Evolutionary conservation across 768 basidiomycete species (phyloP).

Genomic region (Boletus speciosus): DNA sequence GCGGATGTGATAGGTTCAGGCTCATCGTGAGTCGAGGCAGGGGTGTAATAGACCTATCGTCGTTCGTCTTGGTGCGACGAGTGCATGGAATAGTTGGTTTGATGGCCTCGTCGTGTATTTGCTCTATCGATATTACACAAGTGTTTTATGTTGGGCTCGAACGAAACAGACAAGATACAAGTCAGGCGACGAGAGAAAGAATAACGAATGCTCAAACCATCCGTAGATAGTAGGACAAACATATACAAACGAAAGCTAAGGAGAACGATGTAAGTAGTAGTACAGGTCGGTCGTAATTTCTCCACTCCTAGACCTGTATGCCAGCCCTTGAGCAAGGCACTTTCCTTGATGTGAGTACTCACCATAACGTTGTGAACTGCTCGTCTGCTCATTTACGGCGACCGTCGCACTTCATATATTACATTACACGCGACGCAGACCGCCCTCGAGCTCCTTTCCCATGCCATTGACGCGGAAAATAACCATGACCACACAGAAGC

Average conservation of each 20-base stretch:
- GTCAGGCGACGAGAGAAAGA: neutral
- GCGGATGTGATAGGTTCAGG: conserved; percentile 28
- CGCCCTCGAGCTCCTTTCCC: conserved; percentile 85
- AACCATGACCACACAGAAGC: conserved; percentile 90
- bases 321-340: neutral
- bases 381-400: neutral
- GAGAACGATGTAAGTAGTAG: too few relatives aligned
- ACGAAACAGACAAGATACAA: neutral
- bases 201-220: neutral
- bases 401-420: neutral
- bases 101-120: neutral
- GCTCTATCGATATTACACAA: neutral
- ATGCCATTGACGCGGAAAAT: conserved; percentile 85
- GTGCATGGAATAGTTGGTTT: neutral
- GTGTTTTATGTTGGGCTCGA: neutral
- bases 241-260: too few relatives aligned
- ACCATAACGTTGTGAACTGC: too few relatives aligned
- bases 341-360: conserved; percentile 13
- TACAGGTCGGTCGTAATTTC: neutral
- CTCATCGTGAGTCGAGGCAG: neutral
- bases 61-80: neutral
- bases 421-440: conserved; percentile 35
- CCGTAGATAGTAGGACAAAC: too few relatives aligned
- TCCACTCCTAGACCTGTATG: neutral
- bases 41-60: neutral